Evolutionary conservation across 495 filamentous ascomycete genomes (phyloP).

Genomic region (Penicillium canescens): DNA sequence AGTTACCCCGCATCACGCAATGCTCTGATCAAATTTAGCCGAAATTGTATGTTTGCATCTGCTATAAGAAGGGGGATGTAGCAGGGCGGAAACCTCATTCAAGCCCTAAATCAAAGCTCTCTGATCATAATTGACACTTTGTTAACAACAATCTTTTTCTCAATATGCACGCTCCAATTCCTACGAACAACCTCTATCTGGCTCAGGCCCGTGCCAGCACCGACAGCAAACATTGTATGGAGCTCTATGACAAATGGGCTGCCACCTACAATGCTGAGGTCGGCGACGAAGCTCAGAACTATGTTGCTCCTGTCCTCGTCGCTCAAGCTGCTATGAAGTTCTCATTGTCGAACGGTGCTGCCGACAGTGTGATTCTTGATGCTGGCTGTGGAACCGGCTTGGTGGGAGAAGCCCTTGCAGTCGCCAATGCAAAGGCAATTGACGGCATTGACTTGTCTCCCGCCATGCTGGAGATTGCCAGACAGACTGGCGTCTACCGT

Average conservation of each 20-base stretch:
- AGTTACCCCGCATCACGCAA: constrained; percentile 29
- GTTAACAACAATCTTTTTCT: neutral
- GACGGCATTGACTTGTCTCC: constrained; percentile 45
- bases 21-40: neutral
- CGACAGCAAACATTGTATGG: constrained; percentile 32
- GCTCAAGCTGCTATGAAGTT: constrained; percentile 32
- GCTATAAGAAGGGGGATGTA: constrained; percentile 20
- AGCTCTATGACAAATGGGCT: constrained; percentile 49
- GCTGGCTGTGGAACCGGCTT: constrained; percentile 52
- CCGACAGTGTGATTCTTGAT: constrained; percentile 37
- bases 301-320: constrained; percentile 39
- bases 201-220: constrained; percentile 24
- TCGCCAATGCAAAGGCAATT: constrained; percentile 28
- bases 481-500: constrained; percentile 41
- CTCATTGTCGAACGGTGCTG: constrained; percentile 14
- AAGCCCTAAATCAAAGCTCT: neutral
- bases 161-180: constrained; percentile 27
- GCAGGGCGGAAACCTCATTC: neutral
- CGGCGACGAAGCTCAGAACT: constrained; percentile 35
- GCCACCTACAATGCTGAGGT: constrained; percentile 44
- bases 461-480: constrained; percentile 44
- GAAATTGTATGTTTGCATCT: neutral
- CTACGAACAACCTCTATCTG: constrained; percentile 24
- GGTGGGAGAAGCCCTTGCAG: constrained; percentile 39
- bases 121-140: neutral